phyloP scores from a whole-genome alignment of 352 stramenopile species.

The Pythium aquatile region DNA sequence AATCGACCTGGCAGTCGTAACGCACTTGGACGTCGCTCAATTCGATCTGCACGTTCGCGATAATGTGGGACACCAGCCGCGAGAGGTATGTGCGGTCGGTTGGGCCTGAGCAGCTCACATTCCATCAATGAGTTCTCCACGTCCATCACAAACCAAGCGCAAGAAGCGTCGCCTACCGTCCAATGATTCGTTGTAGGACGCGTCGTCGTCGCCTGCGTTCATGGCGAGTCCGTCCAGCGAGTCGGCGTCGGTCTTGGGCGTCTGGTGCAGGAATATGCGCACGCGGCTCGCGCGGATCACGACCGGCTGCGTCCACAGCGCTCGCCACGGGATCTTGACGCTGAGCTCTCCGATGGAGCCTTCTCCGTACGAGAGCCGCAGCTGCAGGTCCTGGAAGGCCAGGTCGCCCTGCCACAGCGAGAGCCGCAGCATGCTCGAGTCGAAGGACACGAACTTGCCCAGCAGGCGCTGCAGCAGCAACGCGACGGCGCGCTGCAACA shows the following conservation, averaged over 20 bases:
- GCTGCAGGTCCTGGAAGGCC: constrained; percentile 78
- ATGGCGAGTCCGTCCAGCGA: constrained; percentile 17
- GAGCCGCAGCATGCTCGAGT: constrained; percentile 80
- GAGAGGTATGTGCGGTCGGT: constrained; percentile 81
- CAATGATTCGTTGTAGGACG: constrained; percentile 13
- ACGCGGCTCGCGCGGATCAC: constrained; percentile 75
- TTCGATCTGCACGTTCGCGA: constrained; percentile 87
- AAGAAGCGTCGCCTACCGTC: constrained; percentile 1
- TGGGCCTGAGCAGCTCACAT: constrained; percentile 14
- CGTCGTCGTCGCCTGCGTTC: constrained; percentile 17
- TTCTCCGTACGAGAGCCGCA: constrained; percentile 77
- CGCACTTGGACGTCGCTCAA: constrained; percentile 76
- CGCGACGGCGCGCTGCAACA: constrained; percentile 82
- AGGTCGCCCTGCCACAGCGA: constrained; percentile 86
- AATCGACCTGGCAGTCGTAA: constrained; percentile 75
- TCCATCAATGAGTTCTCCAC: not conserved
- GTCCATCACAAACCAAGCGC: not conserved
- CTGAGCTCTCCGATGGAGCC: constrained; percentile 73
- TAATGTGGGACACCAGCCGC: constrained; percentile 78
- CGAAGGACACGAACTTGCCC: constrained; percentile 88
- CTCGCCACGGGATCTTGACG: constrained; percentile 84
- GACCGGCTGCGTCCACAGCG: constrained; percentile 81
- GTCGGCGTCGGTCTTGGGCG: constrained; percentile 27
- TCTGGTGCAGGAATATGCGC: constrained; percentile 67
- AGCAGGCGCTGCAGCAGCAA: constrained; percentile 85